Conservation (phyloP, 2,329 filamentous ascomycete species). For the Lachnum nothofagi region DNA sequence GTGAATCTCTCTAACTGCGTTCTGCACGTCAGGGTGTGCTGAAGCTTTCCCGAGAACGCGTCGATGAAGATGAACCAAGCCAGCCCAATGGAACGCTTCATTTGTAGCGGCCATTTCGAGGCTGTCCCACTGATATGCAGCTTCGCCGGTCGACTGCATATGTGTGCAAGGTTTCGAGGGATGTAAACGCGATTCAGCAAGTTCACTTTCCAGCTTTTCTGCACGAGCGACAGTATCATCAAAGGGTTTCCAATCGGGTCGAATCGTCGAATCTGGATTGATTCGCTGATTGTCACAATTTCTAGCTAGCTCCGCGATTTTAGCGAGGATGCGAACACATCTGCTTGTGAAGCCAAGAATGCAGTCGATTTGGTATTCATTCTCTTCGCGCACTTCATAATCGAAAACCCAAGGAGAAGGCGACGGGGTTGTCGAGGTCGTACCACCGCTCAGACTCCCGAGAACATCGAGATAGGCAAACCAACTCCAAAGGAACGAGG, state of each 20-base stretch:
- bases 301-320: slow-evolving; percentile 66
- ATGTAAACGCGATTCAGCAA: slow-evolving; percentile 50
- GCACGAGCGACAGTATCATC: slow-evolving; percentile 52
- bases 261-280: slow-evolving; percentile 45
- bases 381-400: slow-evolving; percentile 48
- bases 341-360: slow-evolving; percentile 72
- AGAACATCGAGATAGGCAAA: slow-evolving; percentile 79
- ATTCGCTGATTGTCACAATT: slow-evolving; percentile 63
- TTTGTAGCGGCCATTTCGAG: slow-evolving; percentile 67
- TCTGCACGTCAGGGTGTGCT: slow-evolving; percentile 55
- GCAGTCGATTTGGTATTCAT: slow-evolving; percentile 70
- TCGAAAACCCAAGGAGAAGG: slow-evolving; percentile 34
- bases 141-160: slow-evolving; percentile 43
- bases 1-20: slow-evolving; percentile 59
- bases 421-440: slow-evolving; percentile 30
- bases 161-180: slow-evolving; percentile 39
- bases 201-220: slow-evolving; percentile 53
- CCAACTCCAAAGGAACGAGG: slow-evolving; percentile 75
- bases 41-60: slow-evolving; percentile 62
- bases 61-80: slow-evolving; percentile 68
- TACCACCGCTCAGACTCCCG: slow-evolving; percentile 60
- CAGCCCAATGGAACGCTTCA: slow-evolving; percentile 74
- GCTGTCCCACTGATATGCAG: slow-evolving; percentile 51
- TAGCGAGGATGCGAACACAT: slow-evolving; percentile 65
- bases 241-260: slow-evolving; percentile 54